A percentile compares a stretch with the other conserved stretches of the same genome.
Evolutionary conservation across 805 yeast species (phyloP).

Genomic region (Wickerhamiella nectarea): DNA sequence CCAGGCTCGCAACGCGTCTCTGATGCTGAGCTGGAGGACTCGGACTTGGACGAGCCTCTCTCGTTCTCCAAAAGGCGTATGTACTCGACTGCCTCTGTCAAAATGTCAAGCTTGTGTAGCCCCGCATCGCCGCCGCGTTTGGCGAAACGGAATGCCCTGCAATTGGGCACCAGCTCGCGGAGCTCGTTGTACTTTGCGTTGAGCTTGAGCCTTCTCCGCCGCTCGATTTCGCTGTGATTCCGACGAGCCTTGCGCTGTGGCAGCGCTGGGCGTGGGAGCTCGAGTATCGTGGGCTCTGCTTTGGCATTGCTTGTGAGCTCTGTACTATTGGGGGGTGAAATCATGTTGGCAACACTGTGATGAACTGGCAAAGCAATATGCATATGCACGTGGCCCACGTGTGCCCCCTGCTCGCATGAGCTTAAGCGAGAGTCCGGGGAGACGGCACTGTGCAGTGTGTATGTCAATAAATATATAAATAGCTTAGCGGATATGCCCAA

Average conservation of each 20-base stretch:
- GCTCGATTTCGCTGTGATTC: slow-evolving; percentile 61
- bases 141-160: slow-evolving; percentile 35
- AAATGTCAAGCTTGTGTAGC: slow-evolving; percentile 67
- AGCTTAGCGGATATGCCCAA: slow-evolving; percentile 2
- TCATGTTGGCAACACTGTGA: not conserved
- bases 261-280: not conserved
- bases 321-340: slow-evolving; percentile 6
- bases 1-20: too few relatives aligned
- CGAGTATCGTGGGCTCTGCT: not conserved
- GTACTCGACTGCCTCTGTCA: slow-evolving; percentile 74
- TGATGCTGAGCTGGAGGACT: too few relatives aligned
- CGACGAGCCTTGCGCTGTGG: slow-evolving; percentile 4
- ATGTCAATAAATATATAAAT: not conserved
- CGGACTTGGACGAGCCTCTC: not conserved
- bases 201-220: slow-evolving; percentile 62
- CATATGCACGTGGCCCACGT: slow-evolving; percentile 3
- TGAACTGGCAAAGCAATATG: not conserved
- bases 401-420: not conserved
- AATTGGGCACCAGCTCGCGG: slow-evolving; percentile 65
- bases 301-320: slow-evolving; percentile 1
- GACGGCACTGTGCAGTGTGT: not conserved
- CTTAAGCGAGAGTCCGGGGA: not conserved
- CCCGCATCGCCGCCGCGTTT: slow-evolving; percentile 35
- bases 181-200: slow-evolving; percentile 74
- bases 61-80: slow-evolving; percentile 47